Base-by-base conservation (phyloP, 2,329 filamentous ascomycete species). In the Cladosporium sp. region DNA sequence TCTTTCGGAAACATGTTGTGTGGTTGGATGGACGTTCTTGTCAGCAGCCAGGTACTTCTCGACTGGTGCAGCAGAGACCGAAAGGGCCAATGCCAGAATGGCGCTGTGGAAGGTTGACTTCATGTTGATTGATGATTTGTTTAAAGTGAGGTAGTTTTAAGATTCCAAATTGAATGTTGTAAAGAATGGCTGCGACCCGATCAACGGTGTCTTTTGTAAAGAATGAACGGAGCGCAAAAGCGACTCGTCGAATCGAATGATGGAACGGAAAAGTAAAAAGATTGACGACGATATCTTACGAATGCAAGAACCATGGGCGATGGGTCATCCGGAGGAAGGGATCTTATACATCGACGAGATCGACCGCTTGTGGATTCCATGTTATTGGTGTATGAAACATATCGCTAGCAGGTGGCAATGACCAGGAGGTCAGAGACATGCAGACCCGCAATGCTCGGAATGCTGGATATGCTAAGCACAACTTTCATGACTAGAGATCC, bases 61-160 rank as follows among this genome's bases (percentile, higher is more conserved):
- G 36, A 70, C 25, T 21, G 68, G 68, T 16, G 67, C 68, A 10
- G 66, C 66, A n/a, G 53, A 49, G 21, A 54, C 67, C n/a, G 53
- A 43, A 23, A 67, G 28, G n/a, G 63, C 65, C 18, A 65, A 54
- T 14, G 63, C 61, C 28, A 67, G 18, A 23, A 67, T 36, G 54
- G 54, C 59, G 30, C 23, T 58, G 25, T 65, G 49, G 39, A 60
- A 48, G 30, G 59, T 63, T 32, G 64, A 48, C 28, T 67, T 58
- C 67, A 67, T 70, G 56, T 13, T 67, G 28, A 54, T 32, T 16
- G 30, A 54, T 30, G 51, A 14, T 5, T 16, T 21, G 7, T 13
- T 13, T 3, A 21, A 46, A 1, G 8, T 16, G 23, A 13, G 8
- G 18, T 16, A 16, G 13, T 36, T 5, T 25, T 11, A 23, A 18